Evolutionary conservation across 192 early-diverging fungal species (phyloP), one percentile per base, ranked within the genome.

Genomic region (Gonapodya prolifera): DNA sequence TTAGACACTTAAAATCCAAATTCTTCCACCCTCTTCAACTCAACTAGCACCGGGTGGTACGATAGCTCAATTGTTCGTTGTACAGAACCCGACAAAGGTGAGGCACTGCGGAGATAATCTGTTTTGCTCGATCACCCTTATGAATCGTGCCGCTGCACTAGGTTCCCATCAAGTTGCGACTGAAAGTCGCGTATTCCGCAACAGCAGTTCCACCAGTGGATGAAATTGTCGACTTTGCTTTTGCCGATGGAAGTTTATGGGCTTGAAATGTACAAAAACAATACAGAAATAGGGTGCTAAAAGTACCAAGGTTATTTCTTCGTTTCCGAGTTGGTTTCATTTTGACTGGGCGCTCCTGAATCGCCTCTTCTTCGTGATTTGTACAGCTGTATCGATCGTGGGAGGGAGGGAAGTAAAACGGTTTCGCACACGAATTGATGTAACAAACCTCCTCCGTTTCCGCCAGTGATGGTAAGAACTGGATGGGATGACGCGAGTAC

Each of bases 31-130:
- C 0, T 92, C 91, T 1, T 84, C 86, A 1, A 94, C 84, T 78
- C 81, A 81, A 0, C 83, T 97, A 75, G 79, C 84, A 16, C 84
- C 86, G 30, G 91, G 89, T 2, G 80, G 81, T 30, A 83, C 82
- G 1, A 94, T 90, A 30, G 91, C 88, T 18, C 98, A 99, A 79
- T 33, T 85, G 17, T 89, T 99, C 85, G 87, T 89, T 35, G 89
- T 98, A 71, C 90, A 93, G 31, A 98, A 99, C 80, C 96, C 96
- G 1, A 81, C 86, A 2, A 86, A 88, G 80, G 81, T 90, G 33
- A 74, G 30, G 1, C n/a, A n/a, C n/a, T n/a, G n/a, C n/a, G n/a
- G 34, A 33, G 31, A 71, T 71, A 71, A 2, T 71, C 31, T 33
- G 2, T 33, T 2, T 71, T 2, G 2, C 2, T 71, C 34, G 31